Percentiles rank a stretch among this genome's conserved stretches.
phyloP scores from a whole-genome alignment of 1,139 yeast species.

The Yamadazyma triangularis region DNA sequence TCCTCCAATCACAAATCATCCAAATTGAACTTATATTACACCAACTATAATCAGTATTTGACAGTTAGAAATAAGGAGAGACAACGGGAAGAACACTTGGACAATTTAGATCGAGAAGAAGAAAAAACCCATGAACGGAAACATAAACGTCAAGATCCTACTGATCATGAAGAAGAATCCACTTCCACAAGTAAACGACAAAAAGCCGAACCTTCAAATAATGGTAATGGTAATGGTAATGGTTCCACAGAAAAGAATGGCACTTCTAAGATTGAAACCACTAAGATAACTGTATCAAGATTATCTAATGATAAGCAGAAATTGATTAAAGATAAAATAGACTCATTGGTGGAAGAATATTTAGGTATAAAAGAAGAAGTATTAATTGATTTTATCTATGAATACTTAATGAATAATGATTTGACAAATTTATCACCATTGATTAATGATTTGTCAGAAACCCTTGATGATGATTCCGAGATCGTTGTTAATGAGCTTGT shows the following conservation, averaged over 20 bases:
- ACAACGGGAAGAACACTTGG: conserved; percentile 32
- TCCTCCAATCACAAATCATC: not conserved
- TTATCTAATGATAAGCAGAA: conserved; percentile 13
- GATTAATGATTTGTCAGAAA: conserved; percentile 44
- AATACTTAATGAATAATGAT: conserved; percentile 31
- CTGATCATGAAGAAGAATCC: no score
- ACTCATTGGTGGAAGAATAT: conserved; percentile 43
- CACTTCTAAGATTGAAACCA: no score
- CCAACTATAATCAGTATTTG: conserved; percentile 35
- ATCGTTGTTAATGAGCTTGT: conserved; percentile 31
- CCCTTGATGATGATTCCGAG: conserved; percentile 54
- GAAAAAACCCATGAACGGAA: conserved; percentile 9
- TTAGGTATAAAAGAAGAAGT: conserved; percentile 52
- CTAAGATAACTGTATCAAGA: not conserved
- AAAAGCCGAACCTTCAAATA: no score
- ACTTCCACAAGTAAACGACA: not conserved
- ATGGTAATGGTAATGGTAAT: no score
- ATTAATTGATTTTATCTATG: conserved; percentile 37
- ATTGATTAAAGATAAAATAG: conserved; percentile 29
- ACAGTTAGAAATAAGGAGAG: conserved; percentile 27
- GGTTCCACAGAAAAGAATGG: no score
- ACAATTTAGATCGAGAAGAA: conserved; percentile 23
- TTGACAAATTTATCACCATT: conserved; percentile 24
- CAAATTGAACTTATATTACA: conserved; percentile 21
- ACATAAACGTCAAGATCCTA: no score